Evolutionary conservation across 768 basidiomycete genomes (phyloP).

Genomic region (Russula abietina): DNA sequence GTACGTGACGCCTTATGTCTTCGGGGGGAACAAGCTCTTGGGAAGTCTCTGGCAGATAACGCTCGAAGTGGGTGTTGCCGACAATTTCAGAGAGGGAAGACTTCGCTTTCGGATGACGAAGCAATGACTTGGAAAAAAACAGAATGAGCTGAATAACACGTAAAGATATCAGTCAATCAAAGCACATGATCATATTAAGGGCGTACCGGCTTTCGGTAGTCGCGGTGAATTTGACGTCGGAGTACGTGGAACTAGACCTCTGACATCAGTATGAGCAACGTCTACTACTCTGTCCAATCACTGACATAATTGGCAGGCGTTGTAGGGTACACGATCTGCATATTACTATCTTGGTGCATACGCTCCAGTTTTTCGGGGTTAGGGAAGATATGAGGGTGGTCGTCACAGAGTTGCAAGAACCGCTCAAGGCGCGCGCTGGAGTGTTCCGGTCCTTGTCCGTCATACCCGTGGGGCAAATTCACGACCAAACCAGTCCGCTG

Average conservation of each 20-base stretch:
- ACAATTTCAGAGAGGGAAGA: constrained; percentile 85
- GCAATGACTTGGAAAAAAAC: constrained; percentile 95
- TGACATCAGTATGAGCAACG: constrained; percentile 16
- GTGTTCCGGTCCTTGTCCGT: constrained; percentile 98
- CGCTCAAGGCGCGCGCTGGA: constrained; percentile 93
- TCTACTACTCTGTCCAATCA: constrained; percentile 6
- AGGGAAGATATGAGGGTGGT: constrained; percentile 90
- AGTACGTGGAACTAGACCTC: constrained; percentile 81
- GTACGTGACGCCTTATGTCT: constrained; percentile 84
- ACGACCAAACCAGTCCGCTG: constrained; percentile 89
- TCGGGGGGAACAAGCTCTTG: constrained; percentile 72
- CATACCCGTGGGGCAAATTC: constrained; percentile 90
- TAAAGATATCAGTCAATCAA: constrained; percentile 3
- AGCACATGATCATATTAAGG: background rate
- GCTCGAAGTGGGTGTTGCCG: constrained; percentile 85
- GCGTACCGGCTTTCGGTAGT: constrained; percentile 92
- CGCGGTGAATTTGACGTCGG: constrained; percentile 93
- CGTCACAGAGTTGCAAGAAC: constrained; percentile 96
- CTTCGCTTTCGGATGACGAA: constrained; percentile 90
- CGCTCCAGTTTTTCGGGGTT: constrained; percentile 83
- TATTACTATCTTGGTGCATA: constrained; percentile 98
- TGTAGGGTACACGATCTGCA: constrained; percentile 97
- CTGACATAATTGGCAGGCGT: constrained; percentile 91
- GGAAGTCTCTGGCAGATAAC: constrained; percentile 83
- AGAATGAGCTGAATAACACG: constrained; percentile 57